Evolutionary conservation across 192 early-diverging fungal species (phyloP).

Genomic region (Gorgonomyces haynaldii): DNA sequence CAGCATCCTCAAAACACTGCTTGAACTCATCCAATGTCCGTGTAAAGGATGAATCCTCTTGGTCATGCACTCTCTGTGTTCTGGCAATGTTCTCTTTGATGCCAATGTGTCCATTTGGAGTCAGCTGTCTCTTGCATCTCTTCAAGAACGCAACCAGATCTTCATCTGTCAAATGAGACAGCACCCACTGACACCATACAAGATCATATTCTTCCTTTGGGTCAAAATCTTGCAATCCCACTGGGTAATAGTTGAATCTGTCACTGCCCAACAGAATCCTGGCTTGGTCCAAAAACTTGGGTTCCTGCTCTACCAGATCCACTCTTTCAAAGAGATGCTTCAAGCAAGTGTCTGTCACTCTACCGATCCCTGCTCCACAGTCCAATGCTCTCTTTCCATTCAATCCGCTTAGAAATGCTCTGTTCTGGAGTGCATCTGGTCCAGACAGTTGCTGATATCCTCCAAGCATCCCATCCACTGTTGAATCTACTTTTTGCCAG

Average conservation of each 20-base stretch:
- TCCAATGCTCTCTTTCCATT: constrained; percentile 36
- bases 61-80: constrained; percentile 59
- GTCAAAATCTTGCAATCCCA: constrained; percentile 74
- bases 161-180: constrained; percentile 84
- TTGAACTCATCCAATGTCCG: constrained; percentile 49
- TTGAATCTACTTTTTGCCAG: constrained; percentile 37
- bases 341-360: constrained; percentile 80
- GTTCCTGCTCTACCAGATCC: constrained; percentile 82
- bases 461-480: constrained; percentile 83
- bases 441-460: constrained; percentile 66
- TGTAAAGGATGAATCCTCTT: constrained; percentile 74
- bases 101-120: constrained; percentile 59
- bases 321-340: constrained; percentile 67
- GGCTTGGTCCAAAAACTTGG: constrained; percentile 66
- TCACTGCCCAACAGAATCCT: constrained; percentile 39
- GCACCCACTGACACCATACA: constrained; percentile 98
- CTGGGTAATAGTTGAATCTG: constrained; percentile 52
- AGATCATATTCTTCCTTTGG: constrained; percentile 68
- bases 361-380: constrained; percentile 92
- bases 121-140: constrained; percentile 59
- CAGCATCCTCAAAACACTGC: constrained; percentile 48
- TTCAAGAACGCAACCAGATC: constrained; percentile 76
- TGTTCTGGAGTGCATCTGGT: constrained; percentile 58
- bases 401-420: constrained; percentile 58
- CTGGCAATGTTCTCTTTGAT: constrained; percentile 83